Evolutionary conservation across 148 eudicot species (phyloP), one percentile per base, ranked within the genome.

Genomic region (Dianthus caryophyllus): DNA sequence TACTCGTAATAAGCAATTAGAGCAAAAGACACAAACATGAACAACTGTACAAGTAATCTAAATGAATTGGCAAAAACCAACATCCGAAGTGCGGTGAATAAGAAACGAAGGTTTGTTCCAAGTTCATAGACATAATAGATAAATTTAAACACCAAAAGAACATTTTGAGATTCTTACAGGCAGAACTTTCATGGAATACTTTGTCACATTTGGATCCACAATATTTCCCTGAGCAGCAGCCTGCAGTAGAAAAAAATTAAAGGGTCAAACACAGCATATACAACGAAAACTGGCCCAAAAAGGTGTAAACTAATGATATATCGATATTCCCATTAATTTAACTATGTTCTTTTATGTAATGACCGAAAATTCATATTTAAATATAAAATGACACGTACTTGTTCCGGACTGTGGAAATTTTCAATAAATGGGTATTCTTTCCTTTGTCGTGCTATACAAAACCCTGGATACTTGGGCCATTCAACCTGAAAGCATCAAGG

Each of bases 381-480:
- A 29, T 49, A 22, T 15, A 52, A 21, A 56, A 1, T 25, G n/a
- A 36, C 20, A 51, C 87, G 47, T 82, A 94, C 99, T 79, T 88
- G 97, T 76, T 83, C 85, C 33, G 99, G 99, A 76, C 84, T 90
- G 66, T 94, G 92, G 75, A 90, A 94, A 61, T 90, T 79, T 78
- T 90, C 99, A 65, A 94, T 66, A 77, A 94, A 94, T 1, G 99
- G 99, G 66, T 94, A 94, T 59, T 94, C 99, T 75, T 80, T 88
- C 81, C 57, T 82, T 76, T 94, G 99, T 26, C 97, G 82, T 47
- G 96, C 78, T 61, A 94, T 79, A 76, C 99, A 94, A 48, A 94
- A 94, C 36, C 99, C 99, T 66, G 97, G 97, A 85, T 88, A 94
- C 67, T 88, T 94, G 10, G 99, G 97, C 65, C 99, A 94, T 82